Evolutionary conservation across 257 asterid genomes (phyloP), one percentile per base, ranked within the genome.

Genomic region (Prunella vulgaris): DNA sequence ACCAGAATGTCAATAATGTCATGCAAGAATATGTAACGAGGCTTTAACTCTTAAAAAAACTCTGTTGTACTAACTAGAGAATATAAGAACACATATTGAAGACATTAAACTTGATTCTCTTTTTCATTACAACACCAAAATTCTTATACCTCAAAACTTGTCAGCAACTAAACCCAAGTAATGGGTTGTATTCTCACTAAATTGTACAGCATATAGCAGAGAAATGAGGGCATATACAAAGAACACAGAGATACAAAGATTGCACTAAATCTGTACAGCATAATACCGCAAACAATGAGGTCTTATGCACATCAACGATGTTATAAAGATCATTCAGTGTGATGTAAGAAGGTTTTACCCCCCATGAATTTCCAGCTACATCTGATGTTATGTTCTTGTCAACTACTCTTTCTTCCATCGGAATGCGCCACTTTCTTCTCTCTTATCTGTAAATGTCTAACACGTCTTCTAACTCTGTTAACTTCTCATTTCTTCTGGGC

Each of bases 301-400:
- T 13, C 57, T 46, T 18, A 46, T 24, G 52, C 59, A 46, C 15
- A 3, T 6, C 60, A 13, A 15, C n/a, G 15, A 42, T 42, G 51
- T 13, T 42, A 42, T 42, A 4, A 42, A 42, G 51, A 42, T 12
- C 35, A 42, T 57, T 57, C 24, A 46, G 27, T 20, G 59, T 56
- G 13, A 64, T 59, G 37, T 37, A 42, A 64, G 17, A 32, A 24
- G 32, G 48, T 9, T 72, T 69, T 72, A 74, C 65, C 76, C 68
- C n/a, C 61, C 64, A 54, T 40, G 21, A 69, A 60, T 27, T 24
- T 32, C 32, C 68, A 69, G 38, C 64, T 53, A 52, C 6, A 63
- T 40, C 64, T 69, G 30, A 67, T 63, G 30, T 32, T 78, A 12
- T 13, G 44, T 27, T 58, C 74, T 38, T 33, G 68, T 52, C 21